Evolutionary conservation across 2,329 filamentous ascomycete species (phyloP).

Genomic region (Beauveria asiatica): DNA sequence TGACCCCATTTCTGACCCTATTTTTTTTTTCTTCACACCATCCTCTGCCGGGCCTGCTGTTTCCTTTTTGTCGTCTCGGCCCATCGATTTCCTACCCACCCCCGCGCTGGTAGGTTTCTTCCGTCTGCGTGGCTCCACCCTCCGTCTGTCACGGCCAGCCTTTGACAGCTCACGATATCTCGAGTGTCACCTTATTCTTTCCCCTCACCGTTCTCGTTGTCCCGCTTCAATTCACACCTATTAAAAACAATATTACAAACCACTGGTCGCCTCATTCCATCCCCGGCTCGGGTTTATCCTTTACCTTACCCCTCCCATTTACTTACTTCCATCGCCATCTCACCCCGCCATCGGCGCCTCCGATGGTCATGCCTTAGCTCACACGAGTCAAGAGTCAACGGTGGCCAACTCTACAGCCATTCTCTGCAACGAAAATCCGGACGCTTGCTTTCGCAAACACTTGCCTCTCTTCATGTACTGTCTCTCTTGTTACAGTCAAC

Average conservation of each 20-base stretch:
- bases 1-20: neutral
- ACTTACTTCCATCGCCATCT: neutral
- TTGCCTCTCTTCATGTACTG: neutral
- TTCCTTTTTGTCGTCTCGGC: neutral
- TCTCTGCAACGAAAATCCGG: neutral
- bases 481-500: neutral
- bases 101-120: neutral
- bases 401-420: constrained; percentile 6
- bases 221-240: neutral
- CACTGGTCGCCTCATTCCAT: neutral
- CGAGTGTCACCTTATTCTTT: constrained; percentile 1
- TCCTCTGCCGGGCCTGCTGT: no score
- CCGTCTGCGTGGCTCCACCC: neutral
- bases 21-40: neutral
- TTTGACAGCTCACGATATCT: constrained; percentile 5
- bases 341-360: constrained; percentile 6
- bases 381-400: constrained; percentile 11
- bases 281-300: neutral
- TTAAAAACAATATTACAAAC: neutral
- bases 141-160: neutral
- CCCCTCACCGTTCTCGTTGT: neutral
- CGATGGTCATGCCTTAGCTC: constrained; percentile 8
- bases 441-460: neutral
- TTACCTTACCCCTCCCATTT: neutral
- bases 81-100: neutral